Base-by-base conservation (phyloP, 2,329 filamentous ascomycete genomes). In the Ceratocystis cacaofunesta region DNA sequence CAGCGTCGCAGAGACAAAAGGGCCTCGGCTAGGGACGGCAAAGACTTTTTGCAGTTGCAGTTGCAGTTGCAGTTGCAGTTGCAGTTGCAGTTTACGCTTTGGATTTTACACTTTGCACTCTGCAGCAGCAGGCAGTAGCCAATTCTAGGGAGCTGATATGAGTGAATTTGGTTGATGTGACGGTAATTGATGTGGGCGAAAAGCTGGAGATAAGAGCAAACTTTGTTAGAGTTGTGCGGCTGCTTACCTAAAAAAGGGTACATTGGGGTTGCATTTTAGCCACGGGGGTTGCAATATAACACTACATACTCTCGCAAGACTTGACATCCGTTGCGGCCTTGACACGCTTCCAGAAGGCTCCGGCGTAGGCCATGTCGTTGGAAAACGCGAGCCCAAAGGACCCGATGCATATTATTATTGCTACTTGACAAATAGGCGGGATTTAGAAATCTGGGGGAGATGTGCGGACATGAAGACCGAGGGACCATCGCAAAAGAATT, bases 281-380 rank as follows among this genome's bases (percentile, higher is more conserved):
- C 1, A 25, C 8, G 8, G 19, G 48, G 46, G 48, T 41, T 41
- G 36, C 36, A 41, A 41, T 41, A 41, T 41, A 41, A 4, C 36
- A 41, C 36, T 12, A 41, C 10, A 12, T 12, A 12, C 10, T 41
- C 36, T 41, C 36, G 36, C 36, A 12, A 12, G 8, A 41, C 3
- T 12, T 10, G 3, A 12, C 36, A 41, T 41, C 36, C 10, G 8
- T 58, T 58, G 28, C 52, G 28, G 28, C 19, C 19, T 4, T 58
- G 52, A 58, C 52, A 50, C n/a, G 32, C 28, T 58, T 58, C 52
- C 30, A 58, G 28, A 58, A 58, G 25, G n/a, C 52, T 58, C 30
- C 52, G 28, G 19, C 19, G 22, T 10, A 41, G 36, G 3, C 36
- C 36, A 41, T 41, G 36, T 41, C 36, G 36, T 41, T 41, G 10